These are phyloP conservation scores for Globisporangium canariense DNA, from an alignment of 352 stramenopile genomes.

Conservation along the genomic window DNA sequence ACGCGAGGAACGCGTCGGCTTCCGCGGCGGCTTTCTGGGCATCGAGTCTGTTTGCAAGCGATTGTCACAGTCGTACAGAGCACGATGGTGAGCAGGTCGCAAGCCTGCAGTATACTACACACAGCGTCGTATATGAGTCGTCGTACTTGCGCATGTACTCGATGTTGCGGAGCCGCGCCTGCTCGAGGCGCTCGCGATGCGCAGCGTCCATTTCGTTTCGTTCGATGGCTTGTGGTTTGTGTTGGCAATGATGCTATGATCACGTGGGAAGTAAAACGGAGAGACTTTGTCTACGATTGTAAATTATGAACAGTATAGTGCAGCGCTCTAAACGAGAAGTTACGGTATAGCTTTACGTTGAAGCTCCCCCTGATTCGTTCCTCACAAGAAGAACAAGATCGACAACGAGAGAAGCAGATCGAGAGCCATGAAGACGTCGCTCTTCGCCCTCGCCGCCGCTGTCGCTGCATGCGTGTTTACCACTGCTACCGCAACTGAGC, in stretches of 20 bases:
- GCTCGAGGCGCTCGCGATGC: slow-evolving; percentile 53
- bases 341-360: background rate
- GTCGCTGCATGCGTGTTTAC: background rate
- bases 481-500: background rate
- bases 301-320: too few relatives aligned
- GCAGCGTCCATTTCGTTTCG: slow-evolving; percentile 35
- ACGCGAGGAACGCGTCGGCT: slow-evolving; percentile 41
- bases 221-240: background rate
- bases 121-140: background rate
- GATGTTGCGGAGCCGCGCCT: slow-evolving; percentile 64
- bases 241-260: background rate
- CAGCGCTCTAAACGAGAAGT: background rate
- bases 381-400: background rate
- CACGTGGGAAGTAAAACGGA: too few relatives aligned
- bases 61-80: background rate
- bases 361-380: background rate
- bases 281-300: too few relatives aligned
- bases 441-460: background rate
- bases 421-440: slow-evolving; percentile 5
- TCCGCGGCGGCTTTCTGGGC: slow-evolving; percentile 36
- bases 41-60: slow-evolving; percentile 36
- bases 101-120: too few relatives aligned
- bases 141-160: slow-evolving; percentile 64
- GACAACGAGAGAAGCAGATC: background rate
- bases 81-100: background rate